Evolutionary conservation across 805 yeast species (phyloP), one percentile per base, ranked within the genome.

Genomic region (Lipomyces spencermartinsiae): DNA sequence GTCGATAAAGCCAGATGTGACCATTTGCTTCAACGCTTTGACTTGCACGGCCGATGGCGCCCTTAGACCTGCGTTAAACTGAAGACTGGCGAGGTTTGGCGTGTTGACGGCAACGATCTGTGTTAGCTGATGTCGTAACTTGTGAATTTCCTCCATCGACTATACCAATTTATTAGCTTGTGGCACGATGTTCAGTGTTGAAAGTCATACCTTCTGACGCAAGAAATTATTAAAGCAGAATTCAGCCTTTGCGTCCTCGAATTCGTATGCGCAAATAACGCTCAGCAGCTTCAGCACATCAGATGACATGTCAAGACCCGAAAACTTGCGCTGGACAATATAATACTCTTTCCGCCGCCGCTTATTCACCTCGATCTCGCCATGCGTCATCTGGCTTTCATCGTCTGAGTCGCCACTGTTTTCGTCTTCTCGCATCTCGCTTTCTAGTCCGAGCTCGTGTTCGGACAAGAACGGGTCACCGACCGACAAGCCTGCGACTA

Each of bases 1-100:
- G 77, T 95, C 99, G 53, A 95, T 83, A 74, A 91, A 95, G 0
- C 98, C 99, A 0, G 98, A 89, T 5, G 97, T 86, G 2, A 94
- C 83, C 87, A 95, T 93, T 79, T 95, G 99, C 75, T 92, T 93
- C 70, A 95, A 78, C 0, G 95, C 90, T 63, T 87, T 84, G 4
- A 92, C 76, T 79, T 95, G 99, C 5, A 79, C 76, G 49, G 86
- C 85, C 8, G 84, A 79, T 74, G 49, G 77, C 66, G 46, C 78
- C 71, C 49, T 73, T 71, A 22, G 78, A 71, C 46, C 71, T 64
- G 62, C n/a, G 19, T 43, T 43, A 43, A 64, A 65, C 37, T 58
- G 58, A 58, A 67, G 51, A n/a, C 25, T 43, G 1, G 51, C 53
- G 2, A 61, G 46, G 14, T 59, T 65, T 9, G 67, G 64, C 22